Evolutionary conservation across 257 asterid species (phyloP).

Genomic region (Avicennia marina): DNA sequence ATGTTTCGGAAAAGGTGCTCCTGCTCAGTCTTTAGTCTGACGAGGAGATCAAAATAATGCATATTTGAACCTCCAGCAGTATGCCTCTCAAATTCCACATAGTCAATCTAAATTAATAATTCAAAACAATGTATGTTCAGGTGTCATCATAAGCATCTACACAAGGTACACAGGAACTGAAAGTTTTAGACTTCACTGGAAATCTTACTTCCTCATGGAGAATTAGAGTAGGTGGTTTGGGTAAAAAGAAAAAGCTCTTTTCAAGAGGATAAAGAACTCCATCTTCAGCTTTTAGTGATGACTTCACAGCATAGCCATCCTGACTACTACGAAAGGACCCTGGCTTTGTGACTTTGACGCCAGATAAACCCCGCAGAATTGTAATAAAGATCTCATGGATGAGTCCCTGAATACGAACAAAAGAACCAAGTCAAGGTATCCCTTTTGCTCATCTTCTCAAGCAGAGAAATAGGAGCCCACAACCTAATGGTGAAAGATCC

Average conservation of each 20-base stretch:
- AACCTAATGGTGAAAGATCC: neutral
- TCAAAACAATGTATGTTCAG: no score
- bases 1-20: slow-evolving; percentile 97
- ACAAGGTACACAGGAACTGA: no score
- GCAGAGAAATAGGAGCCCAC: slow-evolving; percentile 6
- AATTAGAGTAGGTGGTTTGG: slow-evolving; percentile 95
- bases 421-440: neutral
- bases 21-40: slow-evolving; percentile 84
- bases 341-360: slow-evolving; percentile 88
- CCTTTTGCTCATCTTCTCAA: slow-evolving; percentile 1
- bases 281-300: slow-evolving; percentile 99
- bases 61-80: slow-evolving; percentile 95
- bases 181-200: slow-evolving; percentile 1
- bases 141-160: no score
- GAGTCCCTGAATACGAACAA: slow-evolving; percentile 58
- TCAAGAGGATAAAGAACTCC: slow-evolving; percentile 98
- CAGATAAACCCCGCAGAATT: slow-evolving; percentile 86
- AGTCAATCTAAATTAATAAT: slow-evolving; percentile 54
- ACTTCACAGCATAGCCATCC: slow-evolving; percentile 92
- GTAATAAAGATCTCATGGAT: slow-evolving; percentile 68
- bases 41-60: slow-evolving; percentile 92
- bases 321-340: slow-evolving; percentile 86
- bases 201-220: slow-evolving; percentile 85
- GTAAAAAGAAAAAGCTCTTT: slow-evolving; percentile 96
- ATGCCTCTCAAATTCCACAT: slow-evolving; percentile 96